Evolutionary conservation across 495 filamentous ascomycete genomes (phyloP), one percentile per base, ranked within the genome.

Genomic region (Aspergillus avenaceus): DNA sequence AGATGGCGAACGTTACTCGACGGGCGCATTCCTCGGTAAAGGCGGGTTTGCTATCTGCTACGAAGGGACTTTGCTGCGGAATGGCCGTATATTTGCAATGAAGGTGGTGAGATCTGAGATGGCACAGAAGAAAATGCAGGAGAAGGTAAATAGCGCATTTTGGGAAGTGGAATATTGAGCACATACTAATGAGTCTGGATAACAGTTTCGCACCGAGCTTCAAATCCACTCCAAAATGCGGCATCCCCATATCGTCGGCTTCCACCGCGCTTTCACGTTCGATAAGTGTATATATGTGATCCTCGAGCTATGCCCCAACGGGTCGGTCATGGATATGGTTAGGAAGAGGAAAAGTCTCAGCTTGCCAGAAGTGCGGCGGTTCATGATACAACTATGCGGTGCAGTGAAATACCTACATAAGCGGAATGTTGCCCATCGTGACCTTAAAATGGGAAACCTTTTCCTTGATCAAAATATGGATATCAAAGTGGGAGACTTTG

Each of bases 241-340:
- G 28, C 92, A 99, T 56, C 84, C 85, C 9, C 91, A 95, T 60
- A 92, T 99, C 49, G 93, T 97, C 44, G 85, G 90, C 52, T 97
- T 97, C 60, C 82, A 95, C 58, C 85, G 95, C 53, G 92, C 95
- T 9, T 99, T 99, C 64, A 85, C 90, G 19, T 97, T 90, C 65
- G 77, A 86, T 49, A 79, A 79, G 21, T 91, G 84, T 63, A 97
- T 91, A 45, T 99, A 95, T 58, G 87, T 99, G 18, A 87, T 97
- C 41, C 77, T 99, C 3, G 95, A 99, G 56, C 67, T 99, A 44
- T 97, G 95, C 61, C 85, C 86, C 4, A 97, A 97, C 62, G 95
- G 95, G 0, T 97, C 91, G n/a, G 78, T 99, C 27, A 96, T 96
- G 85, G 95, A 97, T 62, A 95, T 97, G 87, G 83, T 99, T 38